Base-by-base conservation (phyloP, 192 early-diverging fungal genomes). In the Backusella morwellensis region DNA sequence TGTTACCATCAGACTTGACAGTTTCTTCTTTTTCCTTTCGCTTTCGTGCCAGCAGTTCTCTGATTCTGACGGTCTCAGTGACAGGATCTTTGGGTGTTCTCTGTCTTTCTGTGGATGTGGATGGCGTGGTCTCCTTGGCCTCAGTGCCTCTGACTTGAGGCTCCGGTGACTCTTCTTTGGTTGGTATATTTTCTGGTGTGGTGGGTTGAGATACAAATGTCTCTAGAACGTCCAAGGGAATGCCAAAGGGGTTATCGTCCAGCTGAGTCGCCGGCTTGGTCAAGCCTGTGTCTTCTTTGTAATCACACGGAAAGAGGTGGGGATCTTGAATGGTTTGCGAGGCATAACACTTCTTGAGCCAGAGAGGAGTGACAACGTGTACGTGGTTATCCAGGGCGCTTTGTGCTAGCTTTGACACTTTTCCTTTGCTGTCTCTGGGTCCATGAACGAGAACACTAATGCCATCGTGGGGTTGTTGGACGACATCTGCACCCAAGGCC, bases 231-330 rank as follows among this genome's bases (percentile, higher is more conserved):
- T 63, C 56, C 23, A 63, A 0, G 7, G 19, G 21, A 41, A 72
- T 0, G 0, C 70, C 70, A 72, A 72, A 72, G 8, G 70, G 70
- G 32, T 72, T 72, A 3, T 72, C 70, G 8, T 50, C 26, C 19
- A 32, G n/a, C 3, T 19, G 1, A 29, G 3, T 1, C 7, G 4
- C 3, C 15, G 26, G 26, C 42, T 32, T 69, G 2, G 19, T 23
- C 5, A 50, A 21, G 8, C 29, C 15, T 3, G 26, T 35, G 1
- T 36, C 19, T 4, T 29, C 14, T 32, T 47, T 32, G 14, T 44
- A 29, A 19, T 47, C 41, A 47, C 26, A 72, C 1, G 70, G 70
- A 50, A 26, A 72, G 17, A 42, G 70, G 26, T 26, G 14, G 6
- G 44, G 42, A 6, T 19, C 12, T 0, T 41, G 26, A 32, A 32